phyloP scores from a whole-genome alignment of 192 early-diverging fungal genomes.

The Dissophora ornata region DNA sequence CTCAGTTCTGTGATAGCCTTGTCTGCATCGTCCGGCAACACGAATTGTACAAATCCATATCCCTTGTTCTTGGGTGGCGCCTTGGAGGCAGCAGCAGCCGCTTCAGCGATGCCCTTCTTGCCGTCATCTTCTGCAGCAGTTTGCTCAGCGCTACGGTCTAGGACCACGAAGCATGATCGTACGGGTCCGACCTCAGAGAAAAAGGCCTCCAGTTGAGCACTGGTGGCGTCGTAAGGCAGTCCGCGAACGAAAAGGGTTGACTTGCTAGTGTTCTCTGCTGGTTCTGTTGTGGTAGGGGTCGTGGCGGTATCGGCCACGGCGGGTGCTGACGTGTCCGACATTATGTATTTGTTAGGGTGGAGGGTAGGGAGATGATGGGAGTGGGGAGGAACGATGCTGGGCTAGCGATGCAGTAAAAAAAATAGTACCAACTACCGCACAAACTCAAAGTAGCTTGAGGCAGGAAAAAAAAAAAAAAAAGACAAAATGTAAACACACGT shows the following conservation, averaged over 20 bases:
- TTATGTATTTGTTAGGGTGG: conserved; percentile 7
- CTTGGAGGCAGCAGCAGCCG: conserved; percentile 26
- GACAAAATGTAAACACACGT: conserved; percentile 11
- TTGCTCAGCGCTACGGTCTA: conserved; percentile 52
- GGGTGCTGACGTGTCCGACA: conserved; percentile 44
- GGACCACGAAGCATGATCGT: conserved; percentile 90
- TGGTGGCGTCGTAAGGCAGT: conserved; percentile 86
- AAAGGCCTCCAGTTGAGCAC: conserved; percentile 85
- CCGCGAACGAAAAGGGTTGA: conserved; percentile 89
- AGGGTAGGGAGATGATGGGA: not conserved
- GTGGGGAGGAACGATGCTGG: not conserved
- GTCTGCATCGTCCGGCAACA: conserved; percentile 80
- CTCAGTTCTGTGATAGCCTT: conserved; percentile 82
- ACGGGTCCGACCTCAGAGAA: conserved; percentile 91
- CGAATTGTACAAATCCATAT: conserved; percentile 94
- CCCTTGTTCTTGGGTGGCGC: conserved; percentile 73
- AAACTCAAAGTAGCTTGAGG: not conserved
- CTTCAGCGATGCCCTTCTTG: conserved; percentile 22
- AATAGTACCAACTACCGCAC: no score
- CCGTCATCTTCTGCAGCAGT: conserved; percentile 18
- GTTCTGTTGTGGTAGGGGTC: conserved; percentile 11
- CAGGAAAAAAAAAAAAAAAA: conserved; percentile 32
- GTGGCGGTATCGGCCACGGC: conserved; percentile 18
- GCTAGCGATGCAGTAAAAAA: conserved; percentile 1
- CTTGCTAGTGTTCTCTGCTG: conserved; percentile 45